Evolutionary conservation across 768 basidiomycete genomes (phyloP).

Genomic region (Rhizopogon roseolus): DNA sequence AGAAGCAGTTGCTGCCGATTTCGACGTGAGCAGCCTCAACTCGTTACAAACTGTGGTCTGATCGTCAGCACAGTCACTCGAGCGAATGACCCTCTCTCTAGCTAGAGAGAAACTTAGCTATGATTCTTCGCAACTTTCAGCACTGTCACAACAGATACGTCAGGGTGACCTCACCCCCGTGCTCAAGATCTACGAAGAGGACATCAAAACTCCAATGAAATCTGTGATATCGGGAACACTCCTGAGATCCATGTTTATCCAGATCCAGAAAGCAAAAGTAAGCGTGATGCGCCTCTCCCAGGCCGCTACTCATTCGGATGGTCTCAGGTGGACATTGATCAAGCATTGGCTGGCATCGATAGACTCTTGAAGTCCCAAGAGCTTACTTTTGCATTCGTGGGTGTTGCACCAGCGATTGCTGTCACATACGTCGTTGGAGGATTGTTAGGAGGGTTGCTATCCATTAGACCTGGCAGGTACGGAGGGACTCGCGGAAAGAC

Average conservation of each 20-base stretch:
- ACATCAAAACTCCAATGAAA: constrained; percentile 82
- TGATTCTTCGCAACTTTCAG: constrained; percentile 54
- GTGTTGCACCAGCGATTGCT: constrained; percentile 84
- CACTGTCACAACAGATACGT: constrained; percentile 60
- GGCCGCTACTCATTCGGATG: background rate
- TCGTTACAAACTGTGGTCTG: background rate
- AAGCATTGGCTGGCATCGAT: constrained; percentile 88
- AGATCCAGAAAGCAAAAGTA: constrained; percentile 94
- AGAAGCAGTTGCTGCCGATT: constrained; percentile 81
- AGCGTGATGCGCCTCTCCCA: background rate
- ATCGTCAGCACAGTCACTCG: constrained; percentile 60
- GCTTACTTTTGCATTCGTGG: constrained; percentile 94
- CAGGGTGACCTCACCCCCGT: constrained; percentile 86
- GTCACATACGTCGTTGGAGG: constrained; percentile 68
- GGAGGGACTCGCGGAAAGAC: constrained; percentile 53
- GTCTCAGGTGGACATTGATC: constrained; percentile 81
- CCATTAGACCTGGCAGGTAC: constrained; percentile 45
- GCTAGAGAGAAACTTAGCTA: constrained; percentile 78
- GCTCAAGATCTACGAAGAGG: constrained; percentile 83
- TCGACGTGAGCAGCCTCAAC: constrained; percentile 50
- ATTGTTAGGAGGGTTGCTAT: constrained; percentile 46
- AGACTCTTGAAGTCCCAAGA: constrained; percentile 92
- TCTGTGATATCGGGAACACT: constrained; percentile 79
- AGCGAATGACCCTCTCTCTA: constrained; percentile 87
- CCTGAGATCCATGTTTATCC: constrained; percentile 81